Conservation (phyloP, 2,329 filamentous ascomycete genomes). For the Colletotrichum cordylinicola region DNA sequence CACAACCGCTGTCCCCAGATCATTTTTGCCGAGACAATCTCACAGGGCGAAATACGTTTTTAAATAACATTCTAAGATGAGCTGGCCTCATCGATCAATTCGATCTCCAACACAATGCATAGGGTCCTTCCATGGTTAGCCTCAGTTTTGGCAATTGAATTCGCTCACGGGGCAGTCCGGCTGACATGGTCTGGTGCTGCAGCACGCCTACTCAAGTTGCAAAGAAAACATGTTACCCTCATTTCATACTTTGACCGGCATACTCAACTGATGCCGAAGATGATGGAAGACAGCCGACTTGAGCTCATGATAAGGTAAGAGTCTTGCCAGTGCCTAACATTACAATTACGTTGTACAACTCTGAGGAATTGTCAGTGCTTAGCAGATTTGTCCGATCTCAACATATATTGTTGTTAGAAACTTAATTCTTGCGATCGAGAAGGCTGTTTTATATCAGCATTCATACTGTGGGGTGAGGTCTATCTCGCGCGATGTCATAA, state of each 20-base stretch:
- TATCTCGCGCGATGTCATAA: neutral
- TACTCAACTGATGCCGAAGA: rapidly evolving
- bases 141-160: too few relatives aligned
- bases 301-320: rapidly evolving
- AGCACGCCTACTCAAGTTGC: too few relatives aligned
- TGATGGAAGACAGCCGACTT: rapidly evolving
- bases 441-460: neutral
- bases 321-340: neutral
- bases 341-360: neutral
- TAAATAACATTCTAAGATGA: too few relatives aligned
- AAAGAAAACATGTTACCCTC: too few relatives aligned
- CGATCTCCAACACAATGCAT: too few relatives aligned
- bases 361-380: neutral
- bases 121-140: too few relatives aligned
- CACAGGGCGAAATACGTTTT: too few relatives aligned
- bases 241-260: neutral
- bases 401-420: neutral
- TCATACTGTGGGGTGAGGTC: rapidly evolving
- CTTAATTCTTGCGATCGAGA: neutral
- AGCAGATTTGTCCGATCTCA: neutral
- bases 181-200: too few relatives aligned
- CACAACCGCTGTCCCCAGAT: too few relatives aligned
- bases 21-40: too few relatives aligned
- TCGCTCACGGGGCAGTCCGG: too few relatives aligned
- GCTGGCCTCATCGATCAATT: too few relatives aligned